Evolutionary conservation across 2,329 filamentous ascomycete genomes (phyloP), one percentile per base, ranked within the genome.

Genomic region (Aspergillus tubingensis): DNA sequence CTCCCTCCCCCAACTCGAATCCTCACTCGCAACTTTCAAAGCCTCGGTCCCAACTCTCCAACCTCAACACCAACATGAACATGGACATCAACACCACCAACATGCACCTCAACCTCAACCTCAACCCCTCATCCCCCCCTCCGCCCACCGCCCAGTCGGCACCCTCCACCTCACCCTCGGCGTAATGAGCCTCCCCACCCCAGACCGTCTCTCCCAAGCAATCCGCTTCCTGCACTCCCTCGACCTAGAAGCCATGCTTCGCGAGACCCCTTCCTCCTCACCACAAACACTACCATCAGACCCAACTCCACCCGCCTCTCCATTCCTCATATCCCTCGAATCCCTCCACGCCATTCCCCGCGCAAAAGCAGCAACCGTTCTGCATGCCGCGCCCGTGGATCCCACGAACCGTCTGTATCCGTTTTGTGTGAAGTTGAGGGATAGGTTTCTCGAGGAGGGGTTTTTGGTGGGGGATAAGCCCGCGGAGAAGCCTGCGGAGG

Each of bases 131-230:
- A 77, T 94, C 8, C 89, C 90, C 0, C 73, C 80, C 32, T 83
- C 83, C 57, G 91, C 92, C 1, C 79, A 96, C 54, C 82, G 92
- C 27, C 92, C 92, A 0, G 77, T 91, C 0, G 91, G 91, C 0
- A 92, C 92, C 1, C 76, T 97, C 51, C 94, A 98, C 76, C 80
- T 96, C 2, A 97, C 93, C 0, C 81, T 97, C 0, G 93, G 92
- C 0, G 90, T 96, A 1, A 93, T 97, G 90, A 89, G 85, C 65
- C 83, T 96, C 8, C 76, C 81, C 3, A 81, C 79, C 2, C 75
- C 80, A 2, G 80, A 83, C 49, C 74, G 77, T 1, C 63, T 88
- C 2, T 68, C 81, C 0, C 74, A 76, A 30, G 86, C 84, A 0
- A 65, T 80, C 23, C 47, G 67, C 1, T 74, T 82, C 13, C 72